These are phyloP conservation scores for Aspergillus conjunctus DNA, from an alignment of 495 filamentous ascomycete genomes.

Conservation along the genomic window DNA sequence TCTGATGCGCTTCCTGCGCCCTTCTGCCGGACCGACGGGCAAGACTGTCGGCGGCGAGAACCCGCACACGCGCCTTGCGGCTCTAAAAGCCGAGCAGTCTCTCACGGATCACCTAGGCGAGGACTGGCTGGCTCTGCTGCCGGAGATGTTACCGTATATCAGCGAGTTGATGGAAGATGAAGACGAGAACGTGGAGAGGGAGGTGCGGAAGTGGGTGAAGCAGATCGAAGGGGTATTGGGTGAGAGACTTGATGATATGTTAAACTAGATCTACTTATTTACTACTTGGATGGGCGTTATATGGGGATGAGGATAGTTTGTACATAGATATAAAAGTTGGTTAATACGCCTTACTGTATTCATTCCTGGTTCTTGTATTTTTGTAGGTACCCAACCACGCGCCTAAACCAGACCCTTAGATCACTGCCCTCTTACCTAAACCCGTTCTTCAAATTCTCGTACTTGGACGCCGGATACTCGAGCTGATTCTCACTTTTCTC, in stretches of 20 bases:
- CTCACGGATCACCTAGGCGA: constrained; percentile 80
- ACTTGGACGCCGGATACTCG: constrained; percentile 64
- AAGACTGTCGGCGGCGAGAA: constrained; percentile 53
- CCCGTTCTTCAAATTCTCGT: constrained; percentile 63
- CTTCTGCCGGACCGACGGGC: constrained; percentile 61
- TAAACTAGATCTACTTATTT: constrained; percentile 57
- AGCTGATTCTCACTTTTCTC: constrained; percentile 60
- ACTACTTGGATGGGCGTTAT: background rate
- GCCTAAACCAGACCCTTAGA: background rate
- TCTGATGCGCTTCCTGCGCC: constrained; percentile 74
- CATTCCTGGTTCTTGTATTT: background rate
- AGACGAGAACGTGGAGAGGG: constrained; percentile 85
- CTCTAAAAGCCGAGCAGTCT: constrained; percentile 73
- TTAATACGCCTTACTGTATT: background rate
- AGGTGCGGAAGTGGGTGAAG: constrained; percentile 83
- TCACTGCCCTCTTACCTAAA: background rate
- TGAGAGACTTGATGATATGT: constrained; percentile 85
- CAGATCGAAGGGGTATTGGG: constrained; percentile 84
- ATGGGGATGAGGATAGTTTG: background rate
- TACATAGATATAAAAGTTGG: constrained; percentile 5
- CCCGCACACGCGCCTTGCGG: constrained; percentile 64
- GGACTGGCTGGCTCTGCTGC: constrained; percentile 86
- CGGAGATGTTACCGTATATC: constrained; percentile 93
- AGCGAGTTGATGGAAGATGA: constrained; percentile 95
- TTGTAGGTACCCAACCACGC: background rate